Conservation (phyloP, 306 rosid genomes). For the Cotoneaster glaucophyllus region DNA sequence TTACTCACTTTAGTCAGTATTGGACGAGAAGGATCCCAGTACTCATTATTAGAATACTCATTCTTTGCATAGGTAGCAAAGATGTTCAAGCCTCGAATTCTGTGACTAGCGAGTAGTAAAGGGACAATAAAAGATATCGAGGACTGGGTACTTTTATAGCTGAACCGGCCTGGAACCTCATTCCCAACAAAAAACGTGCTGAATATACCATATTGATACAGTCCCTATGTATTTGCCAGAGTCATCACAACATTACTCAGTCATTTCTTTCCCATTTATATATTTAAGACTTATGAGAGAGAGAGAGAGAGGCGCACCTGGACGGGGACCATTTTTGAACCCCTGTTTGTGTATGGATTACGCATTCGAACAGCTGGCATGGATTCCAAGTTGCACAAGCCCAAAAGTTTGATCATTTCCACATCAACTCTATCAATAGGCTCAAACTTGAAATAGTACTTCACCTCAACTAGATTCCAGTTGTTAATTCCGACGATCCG, state of each 20-base stretch:
- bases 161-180: background rate
- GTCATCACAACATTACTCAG: too few species aligned
- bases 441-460: fast-evolving
- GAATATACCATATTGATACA: background rate
- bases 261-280: too few species aligned
- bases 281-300: too few species aligned
- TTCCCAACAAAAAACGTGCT: background rate
- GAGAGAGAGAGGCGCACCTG: background rate
- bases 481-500: too few species aligned
- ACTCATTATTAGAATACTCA: fast-evolving
- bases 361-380: background rate
- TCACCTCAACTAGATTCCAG: too few species aligned
- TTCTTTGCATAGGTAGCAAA: background rate
- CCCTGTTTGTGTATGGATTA: too few species aligned
- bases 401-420: background rate
- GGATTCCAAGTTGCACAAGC: background rate
- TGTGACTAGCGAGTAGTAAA: background rate
- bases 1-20: background rate
- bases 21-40: too few species aligned
- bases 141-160: background rate
- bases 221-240: background rate
- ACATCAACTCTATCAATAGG: background rate
- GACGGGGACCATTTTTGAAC: background rate
- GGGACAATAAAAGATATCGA: background rate
- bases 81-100: background rate